Evolutionary conservation across 164 flowering plant genomes (phyloP).

Genomic region (Dillenia suffruticosa): DNA sequence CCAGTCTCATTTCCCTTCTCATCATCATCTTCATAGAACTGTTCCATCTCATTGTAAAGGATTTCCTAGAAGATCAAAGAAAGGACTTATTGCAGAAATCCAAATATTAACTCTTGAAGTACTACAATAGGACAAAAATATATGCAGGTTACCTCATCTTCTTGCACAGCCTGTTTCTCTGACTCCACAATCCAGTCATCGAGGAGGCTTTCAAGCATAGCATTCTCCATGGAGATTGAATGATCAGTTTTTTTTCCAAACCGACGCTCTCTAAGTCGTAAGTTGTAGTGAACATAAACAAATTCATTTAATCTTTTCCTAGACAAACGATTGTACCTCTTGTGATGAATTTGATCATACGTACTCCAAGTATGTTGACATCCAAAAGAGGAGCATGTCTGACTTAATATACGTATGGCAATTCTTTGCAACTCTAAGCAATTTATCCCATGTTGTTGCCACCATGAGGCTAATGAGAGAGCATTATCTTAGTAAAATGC

Average conservation of each 20-base stretch:
- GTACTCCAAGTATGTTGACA: slow-evolving; percentile 77
- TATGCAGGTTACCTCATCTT: slow-evolving; percentile 51
- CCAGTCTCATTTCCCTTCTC: slow-evolving; percentile 22
- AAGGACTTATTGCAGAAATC: not conserved
- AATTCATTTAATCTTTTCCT: slow-evolving; percentile 56
- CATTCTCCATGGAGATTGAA: slow-evolving; percentile 34
- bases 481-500: slow-evolving; percentile 5
- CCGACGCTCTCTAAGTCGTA: slow-evolving; percentile 67
- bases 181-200: slow-evolving; percentile 71
- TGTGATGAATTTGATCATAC: slow-evolving; percentile 48
- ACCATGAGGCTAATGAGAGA: slow-evolving; percentile 71
- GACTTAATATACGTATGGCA: slow-evolving; percentile 78
- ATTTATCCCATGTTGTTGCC: slow-evolving; percentile 92
- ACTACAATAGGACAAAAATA: not conserved
- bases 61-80: slow-evolving; percentile 30
- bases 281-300: slow-evolving; percentile 68
- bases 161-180: slow-evolving; percentile 43
- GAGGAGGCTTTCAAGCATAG: slow-evolving; percentile 41
- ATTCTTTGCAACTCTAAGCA: slow-evolving; percentile 72
- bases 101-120: too few species aligned
- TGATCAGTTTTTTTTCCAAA: slow-evolving; percentile 30
- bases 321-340: slow-evolving; percentile 45
- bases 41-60: slow-evolving; percentile 45
- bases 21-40: slow-evolving; percentile 31
- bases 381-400: slow-evolving; percentile 75